Percentiles rank a stretch among this genome's conserved stretches.
These are phyloP conservation scores for Plectosphaerella cucumerina DNA, from an alignment of 2,329 filamentous ascomycete species.

Conservation along the genomic window DNA sequence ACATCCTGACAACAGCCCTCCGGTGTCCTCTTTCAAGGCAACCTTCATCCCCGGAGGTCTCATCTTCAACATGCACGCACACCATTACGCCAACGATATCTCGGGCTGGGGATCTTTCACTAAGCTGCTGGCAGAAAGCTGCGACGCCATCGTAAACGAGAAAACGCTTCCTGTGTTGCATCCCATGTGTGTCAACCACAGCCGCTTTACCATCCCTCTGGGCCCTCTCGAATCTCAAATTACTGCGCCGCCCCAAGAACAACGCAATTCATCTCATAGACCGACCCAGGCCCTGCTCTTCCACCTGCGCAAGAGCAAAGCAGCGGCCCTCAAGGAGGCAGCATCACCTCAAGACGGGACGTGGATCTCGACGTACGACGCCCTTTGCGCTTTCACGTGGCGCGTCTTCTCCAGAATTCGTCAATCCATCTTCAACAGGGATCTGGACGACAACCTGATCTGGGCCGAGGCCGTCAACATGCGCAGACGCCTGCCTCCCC, in stretches of 20 bases:
- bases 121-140: constrained; percentile 39
- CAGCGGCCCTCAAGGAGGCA: constrained; percentile 30
- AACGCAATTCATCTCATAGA: constrained; percentile 23
- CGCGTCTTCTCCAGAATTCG: constrained; percentile 30
- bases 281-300: constrained; percentile 27
- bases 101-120: constrained; percentile 34
- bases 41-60: constrained; percentile 37
- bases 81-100: constrained; percentile 38
- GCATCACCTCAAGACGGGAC: constrained; percentile 26
- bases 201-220: constrained; percentile 24
- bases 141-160: constrained; percentile 23
- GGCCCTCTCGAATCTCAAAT: constrained; percentile 21
- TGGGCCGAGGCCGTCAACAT: constrained; percentile 36
- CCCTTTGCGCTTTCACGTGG: constrained; percentile 37
- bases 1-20: constrained; percentile 25
- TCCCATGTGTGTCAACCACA: constrained; percentile 26
- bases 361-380: constrained; percentile 43
- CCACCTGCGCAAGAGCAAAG: constrained; percentile 39
- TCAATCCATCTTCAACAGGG: constrained; percentile 25
- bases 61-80: constrained; percentile 35
- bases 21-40: constrained; percentile 31
- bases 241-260: constrained; percentile 21
- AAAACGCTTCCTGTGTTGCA: constrained; percentile 29
- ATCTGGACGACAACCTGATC: constrained; percentile 19
- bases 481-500: constrained; percentile 27